Evolutionary conservation across 2,329 filamentous ascomycete genomes (phyloP).

Genomic region (Bipolaris bicolor): DNA sequence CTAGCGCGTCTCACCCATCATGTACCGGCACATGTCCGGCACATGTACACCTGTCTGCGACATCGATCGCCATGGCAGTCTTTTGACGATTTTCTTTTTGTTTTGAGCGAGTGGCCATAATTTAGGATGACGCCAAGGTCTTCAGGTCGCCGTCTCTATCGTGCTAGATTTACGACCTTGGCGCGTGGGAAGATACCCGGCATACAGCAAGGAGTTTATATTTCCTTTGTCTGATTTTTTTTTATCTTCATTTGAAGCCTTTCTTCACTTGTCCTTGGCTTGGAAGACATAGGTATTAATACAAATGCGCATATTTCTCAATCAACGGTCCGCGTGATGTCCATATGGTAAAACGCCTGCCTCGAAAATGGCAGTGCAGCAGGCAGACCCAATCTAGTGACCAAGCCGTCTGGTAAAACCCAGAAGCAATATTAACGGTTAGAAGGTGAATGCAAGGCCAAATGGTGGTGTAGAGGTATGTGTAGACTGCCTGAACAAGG

Average conservation of each 20-base stretch:
- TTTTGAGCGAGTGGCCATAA: slow-evolving; percentile 1
- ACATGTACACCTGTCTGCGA: neutral
- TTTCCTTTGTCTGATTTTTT: neutral
- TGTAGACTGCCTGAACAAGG: neutral
- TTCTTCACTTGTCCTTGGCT: neutral
- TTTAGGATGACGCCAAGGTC: slow-evolving; percentile 4
- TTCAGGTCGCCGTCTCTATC: slow-evolving; percentile 10
- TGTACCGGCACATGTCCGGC: neutral
- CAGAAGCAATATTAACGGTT: neutral
- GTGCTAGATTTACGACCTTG: slow-evolving; percentile 10
- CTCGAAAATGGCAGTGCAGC: neutral
- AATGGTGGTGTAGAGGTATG: slow-evolving; percentile 3
- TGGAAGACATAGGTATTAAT: neutral
- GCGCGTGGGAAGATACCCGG: slow-evolving; percentile 18
- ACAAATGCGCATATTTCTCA: neutral
- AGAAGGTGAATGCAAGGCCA: neutral
- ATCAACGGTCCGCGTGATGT: neutral
- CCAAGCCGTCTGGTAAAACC: neutral
- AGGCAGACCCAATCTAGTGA: neutral
- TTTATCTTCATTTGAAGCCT: neutral
- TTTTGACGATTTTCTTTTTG: slow-evolving; percentile 9
- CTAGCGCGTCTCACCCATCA: neutral
- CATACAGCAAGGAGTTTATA: slow-evolving; percentile 14
- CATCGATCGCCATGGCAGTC: neutral
- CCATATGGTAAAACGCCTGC: neutral